phyloP scores from a whole-genome alignment of 352 stramenopile genomes.

The Phytopythium cucurbitacearum region DNA sequence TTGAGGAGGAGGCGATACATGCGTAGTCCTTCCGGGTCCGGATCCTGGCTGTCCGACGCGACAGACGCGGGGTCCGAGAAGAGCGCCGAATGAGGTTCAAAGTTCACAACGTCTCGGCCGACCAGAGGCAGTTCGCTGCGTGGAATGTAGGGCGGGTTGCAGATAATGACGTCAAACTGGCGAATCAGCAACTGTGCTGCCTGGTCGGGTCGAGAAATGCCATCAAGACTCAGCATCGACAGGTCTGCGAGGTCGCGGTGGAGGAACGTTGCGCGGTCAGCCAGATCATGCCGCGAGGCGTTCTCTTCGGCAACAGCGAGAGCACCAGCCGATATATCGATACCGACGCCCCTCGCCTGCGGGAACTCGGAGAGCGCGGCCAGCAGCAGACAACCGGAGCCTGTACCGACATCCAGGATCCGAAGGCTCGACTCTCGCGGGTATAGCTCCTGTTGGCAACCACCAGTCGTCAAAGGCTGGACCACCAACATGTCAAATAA shows the following conservation, averaged over 20 bases:
- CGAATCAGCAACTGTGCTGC: conserved; percentile 14
- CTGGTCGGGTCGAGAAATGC: not conserved
- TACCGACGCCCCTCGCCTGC: conserved; percentile 37
- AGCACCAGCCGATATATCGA: conserved; percentile 58
- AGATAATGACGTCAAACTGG: conserved; percentile 64
- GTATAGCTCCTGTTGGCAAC: conserved; percentile 18
- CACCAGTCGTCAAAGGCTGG: no score
- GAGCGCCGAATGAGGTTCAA: conserved; percentile 69
- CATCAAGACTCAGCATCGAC: not conserved
- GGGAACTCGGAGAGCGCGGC: conserved; percentile 60
- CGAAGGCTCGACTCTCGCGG: conserved; percentile 22
- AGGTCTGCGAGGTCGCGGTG: conserved; percentile 22
- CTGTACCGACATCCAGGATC: conserved; percentile 72
- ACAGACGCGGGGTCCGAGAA: conserved; percentile 46
- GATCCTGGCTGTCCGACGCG: conserved; percentile 4
- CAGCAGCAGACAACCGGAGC: conserved; percentile 62
- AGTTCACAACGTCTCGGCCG: conserved; percentile 44
- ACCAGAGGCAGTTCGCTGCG: conserved; percentile 47
- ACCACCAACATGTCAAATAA: not conserved
- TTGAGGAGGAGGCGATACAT: conserved; percentile 47
- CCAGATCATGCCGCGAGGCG: conserved; percentile 22
- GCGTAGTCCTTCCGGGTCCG: conserved; percentile 28
- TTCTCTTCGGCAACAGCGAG: conserved; percentile 53
- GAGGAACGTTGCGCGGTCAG: conserved; percentile 18
- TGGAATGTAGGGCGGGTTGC: conserved; percentile 76